Evolutionary conservation across 495 filamentous ascomycete genomes (phyloP), one percentile per base, ranked within the genome.

Genomic region (Glarea lozoyensis): DNA sequence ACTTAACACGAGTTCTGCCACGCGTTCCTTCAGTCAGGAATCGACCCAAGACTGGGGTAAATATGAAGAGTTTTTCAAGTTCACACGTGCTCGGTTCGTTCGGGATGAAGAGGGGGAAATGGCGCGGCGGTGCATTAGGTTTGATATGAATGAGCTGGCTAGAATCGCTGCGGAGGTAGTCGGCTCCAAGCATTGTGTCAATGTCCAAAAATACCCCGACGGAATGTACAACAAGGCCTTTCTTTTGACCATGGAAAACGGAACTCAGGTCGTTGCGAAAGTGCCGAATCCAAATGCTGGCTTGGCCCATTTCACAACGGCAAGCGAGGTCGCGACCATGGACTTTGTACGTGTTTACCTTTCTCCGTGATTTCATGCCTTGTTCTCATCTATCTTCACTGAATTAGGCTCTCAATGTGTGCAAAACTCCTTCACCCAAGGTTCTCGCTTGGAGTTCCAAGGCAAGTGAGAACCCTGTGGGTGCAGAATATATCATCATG

Each of bases 61-160:
- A 29, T 7, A 29, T 29, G 25, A n/a, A 29, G n/a, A 29, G 25
- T 29, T 29, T 29, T 29, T 29, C 7, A 29, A 29, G 25, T n/a
- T 29, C 7, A 29, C 7, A 29, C 7, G 25, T 29, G 25, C 25
- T 29, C n/a, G n/a, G n/a, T 64, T 60, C 49, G 24, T 66, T 42
- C 48, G 58, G 4, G 47, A 63, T 33, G 58, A 64, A 45, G 45
- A 37, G 32, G 44, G 60, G 40, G 58, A 63, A 38, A 49, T 62
- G 38, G 49, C 51, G 41, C 54, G 52, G 45, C 58, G 63, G 42
- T 55, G 59, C 42, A 32, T 60, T 19, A 50, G 37, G 46, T 63
- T 66, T 35, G 49, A 62, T 48, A 9, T 63, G 45, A 60, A 60
- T 12, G 53, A 39, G 16, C 57, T 64, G 30, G 57, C 60, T 48